Evolutionary conservation across 805 yeast species (phyloP).

Genomic region (Komagataella phaffii): DNA sequence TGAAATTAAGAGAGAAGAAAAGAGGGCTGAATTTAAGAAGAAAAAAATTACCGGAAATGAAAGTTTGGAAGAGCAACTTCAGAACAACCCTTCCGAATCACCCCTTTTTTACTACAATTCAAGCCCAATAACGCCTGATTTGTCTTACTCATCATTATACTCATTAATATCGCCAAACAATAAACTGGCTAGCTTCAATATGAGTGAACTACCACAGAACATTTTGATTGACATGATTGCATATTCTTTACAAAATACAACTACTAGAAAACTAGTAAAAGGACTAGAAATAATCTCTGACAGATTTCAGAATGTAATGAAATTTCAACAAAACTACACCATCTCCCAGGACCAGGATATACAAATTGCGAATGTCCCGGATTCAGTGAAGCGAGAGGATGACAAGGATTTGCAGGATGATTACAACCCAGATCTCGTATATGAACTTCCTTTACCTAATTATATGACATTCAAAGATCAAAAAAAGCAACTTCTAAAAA

Average conservation of each 20-base stretch:
- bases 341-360: slow-evolving; percentile 2
- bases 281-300: slow-evolving; percentile 60
- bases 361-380: neutral
- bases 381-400: slow-evolving; percentile 7
- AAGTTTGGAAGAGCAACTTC: slow-evolving; percentile 5
- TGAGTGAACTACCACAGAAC: slow-evolving; percentile 51
- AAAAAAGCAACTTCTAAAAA: slow-evolving; percentile 38
- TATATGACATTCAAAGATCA: slow-evolving; percentile 39
- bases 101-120: slow-evolving; percentile 13
- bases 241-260: slow-evolving; percentile 47
- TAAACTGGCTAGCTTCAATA: slow-evolving; percentile 53
- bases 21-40: slow-evolving; percentile 10
- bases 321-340: slow-evolving; percentile 5
- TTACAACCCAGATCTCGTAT: slow-evolving; percentile 12
- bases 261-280: slow-evolving; percentile 36
- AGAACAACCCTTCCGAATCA: slow-evolving; percentile 10
- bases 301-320: slow-evolving; percentile 29
- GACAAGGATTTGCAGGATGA: slow-evolving; percentile 13
- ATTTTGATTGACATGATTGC: slow-evolving; percentile 52
- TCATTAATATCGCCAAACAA: slow-evolving; percentile 49
- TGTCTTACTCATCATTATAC: slow-evolving; percentile 51
- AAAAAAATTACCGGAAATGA: slow-evolving; percentile 6
- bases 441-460: slow-evolving; percentile 42
- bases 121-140: slow-evolving; percentile 20
- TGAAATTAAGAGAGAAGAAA: slow-evolving; percentile 18